Base-by-base conservation (phyloP, 352 stramenopile genomes). In the Globisporangium solare region DNA sequence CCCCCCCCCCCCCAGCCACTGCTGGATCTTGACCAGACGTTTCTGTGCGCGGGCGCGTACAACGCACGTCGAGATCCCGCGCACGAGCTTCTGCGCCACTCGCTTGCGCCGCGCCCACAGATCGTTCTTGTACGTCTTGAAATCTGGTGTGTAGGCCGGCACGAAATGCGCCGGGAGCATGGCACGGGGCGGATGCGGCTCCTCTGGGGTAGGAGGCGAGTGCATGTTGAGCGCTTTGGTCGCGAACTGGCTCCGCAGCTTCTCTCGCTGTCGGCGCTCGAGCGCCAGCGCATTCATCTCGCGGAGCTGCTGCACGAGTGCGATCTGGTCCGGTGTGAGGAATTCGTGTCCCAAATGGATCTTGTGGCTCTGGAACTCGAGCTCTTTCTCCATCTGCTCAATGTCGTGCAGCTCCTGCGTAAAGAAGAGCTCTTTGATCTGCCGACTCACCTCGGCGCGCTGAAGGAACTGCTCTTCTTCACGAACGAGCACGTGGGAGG, bases 111-210 rank as follows among this genome's bases (percentile, higher is more conserved):
- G 69, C 1, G 59, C 53, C 89, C 87, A 96, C 58, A 96, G 49
- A 59, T 96, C 86, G 58, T 95, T 96, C 67, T 90, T 89, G 70
- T 94, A 89, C 24, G 60, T 57, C 55, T 96, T 94, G 53, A 92
- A 97, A 47, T 94, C 81, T 0, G 79, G 76, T 7, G 39, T 42
- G 54, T 78, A 67, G 7, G 49, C 49, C 1, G 68, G 57, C 32
- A 56, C 37, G 27, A 76, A 83, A 35, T 83, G 63, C 4, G 68
- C 81, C 8, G 79, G 75, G 15, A 92, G 62, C 41, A 55, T 52
- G 0, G 60, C 71, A 21, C 68, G 64, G 8, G 67, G 63, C 4
- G 73, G 71, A 20, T 62, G 52, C 15, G 66, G 66, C 42, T 53
- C n/a, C 24, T 66, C 60, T 12, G 24, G 43, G 11, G 67, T 68